These are phyloP conservation scores for Elsinoe fawcettii DNA, from an alignment of 2,329 filamentous ascomycete genomes.

Conservation along the genomic window DNA sequence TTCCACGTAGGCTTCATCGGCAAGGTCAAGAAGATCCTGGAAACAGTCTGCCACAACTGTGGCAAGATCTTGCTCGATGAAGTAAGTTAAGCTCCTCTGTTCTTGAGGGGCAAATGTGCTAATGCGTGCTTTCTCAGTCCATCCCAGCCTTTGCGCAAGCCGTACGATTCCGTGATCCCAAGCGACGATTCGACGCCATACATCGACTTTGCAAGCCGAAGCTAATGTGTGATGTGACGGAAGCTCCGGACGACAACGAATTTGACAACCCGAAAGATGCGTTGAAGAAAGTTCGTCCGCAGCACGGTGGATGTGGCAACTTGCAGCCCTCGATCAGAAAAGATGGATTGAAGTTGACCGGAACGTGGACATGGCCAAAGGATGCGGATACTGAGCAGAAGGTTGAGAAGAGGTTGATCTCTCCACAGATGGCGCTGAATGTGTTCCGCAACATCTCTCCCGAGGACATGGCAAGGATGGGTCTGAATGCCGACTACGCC, in stretches of 20 bases:
- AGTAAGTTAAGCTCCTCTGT: slow-evolving; percentile 68
- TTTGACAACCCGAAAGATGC: slow-evolving; percentile 53
- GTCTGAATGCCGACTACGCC: slow-evolving; percentile 88
- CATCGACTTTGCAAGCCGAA: slow-evolving; percentile 90
- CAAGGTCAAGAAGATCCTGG: slow-evolving; percentile 98
- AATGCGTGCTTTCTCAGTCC: slow-evolving; percentile 48
- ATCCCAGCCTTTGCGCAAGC: slow-evolving; percentile 78
- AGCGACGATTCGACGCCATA: slow-evolving; percentile 85
- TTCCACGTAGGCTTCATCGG: slow-evolving; percentile 93
- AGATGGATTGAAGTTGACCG: slow-evolving; percentile 75
- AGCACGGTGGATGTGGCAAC: slow-evolving; percentile 90
- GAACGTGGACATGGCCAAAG: slow-evolving; percentile 62
- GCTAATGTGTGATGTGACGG: slow-evolving; percentile 72
- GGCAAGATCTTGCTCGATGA: slow-evolving; percentile 95
- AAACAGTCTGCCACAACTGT: slow-evolving; percentile 98
- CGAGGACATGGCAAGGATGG: slow-evolving; percentile 75
- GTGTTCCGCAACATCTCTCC: slow-evolving; percentile 81
- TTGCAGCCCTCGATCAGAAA: slow-evolving; percentile 80
- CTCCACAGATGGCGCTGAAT: slow-evolving; percentile 73
- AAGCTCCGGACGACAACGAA: slow-evolving; percentile 58
- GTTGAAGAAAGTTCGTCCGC: slow-evolving; percentile 40
- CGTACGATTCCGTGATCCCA: slow-evolving; percentile 79
- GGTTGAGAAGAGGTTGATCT: slow-evolving; percentile 74
- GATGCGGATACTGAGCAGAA: slow-evolving; percentile 65
- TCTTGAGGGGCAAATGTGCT: slow-evolving; percentile 20